phyloP scores from a whole-genome alignment of 495 filamentous ascomycete genomes.

The Neurospora hispaniola region DNA sequence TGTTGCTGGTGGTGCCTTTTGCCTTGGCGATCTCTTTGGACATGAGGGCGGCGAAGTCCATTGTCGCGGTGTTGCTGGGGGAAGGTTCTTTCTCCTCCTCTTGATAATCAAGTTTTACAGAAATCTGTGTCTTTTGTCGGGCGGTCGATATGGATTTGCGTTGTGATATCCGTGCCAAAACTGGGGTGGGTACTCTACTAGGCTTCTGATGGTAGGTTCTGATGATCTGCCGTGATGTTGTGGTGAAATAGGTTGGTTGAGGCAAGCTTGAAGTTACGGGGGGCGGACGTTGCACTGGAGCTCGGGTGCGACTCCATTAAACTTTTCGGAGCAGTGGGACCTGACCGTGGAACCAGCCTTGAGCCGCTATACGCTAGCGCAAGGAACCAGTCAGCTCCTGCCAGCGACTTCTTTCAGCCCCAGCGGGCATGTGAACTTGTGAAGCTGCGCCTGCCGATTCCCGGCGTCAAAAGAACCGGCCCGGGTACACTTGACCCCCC shows the following conservation, averaged over 20 bases:
- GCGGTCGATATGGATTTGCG: background rate
- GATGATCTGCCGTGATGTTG: background rate
- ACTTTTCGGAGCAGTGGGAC: background rate
- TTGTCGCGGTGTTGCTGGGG: constrained; percentile 29
- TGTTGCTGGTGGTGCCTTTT: constrained; percentile 29
- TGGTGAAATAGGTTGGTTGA: background rate
- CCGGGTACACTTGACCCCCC: background rate
- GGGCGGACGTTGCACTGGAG: background rate
- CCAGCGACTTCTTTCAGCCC: background rate
- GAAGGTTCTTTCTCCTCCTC: background rate
- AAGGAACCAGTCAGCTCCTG: background rate
- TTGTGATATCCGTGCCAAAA: background rate
- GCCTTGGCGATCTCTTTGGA: constrained; percentile 76
- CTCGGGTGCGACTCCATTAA: background rate
- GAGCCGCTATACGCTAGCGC: background rate
- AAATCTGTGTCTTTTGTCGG: background rate
- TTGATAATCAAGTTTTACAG: background rate
- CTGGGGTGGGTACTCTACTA: background rate
- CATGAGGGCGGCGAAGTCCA: constrained; percentile 95
- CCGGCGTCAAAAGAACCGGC: background rate
- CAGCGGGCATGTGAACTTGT: background rate
- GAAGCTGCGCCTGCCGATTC: background rate
- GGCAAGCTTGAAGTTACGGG: background rate
- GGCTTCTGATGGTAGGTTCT: background rate
- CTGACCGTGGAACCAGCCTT: background rate